Evolutionary conservation across 306 rosid genomes (phyloP).

Genomic region (Albizia julibrissin): DNA sequence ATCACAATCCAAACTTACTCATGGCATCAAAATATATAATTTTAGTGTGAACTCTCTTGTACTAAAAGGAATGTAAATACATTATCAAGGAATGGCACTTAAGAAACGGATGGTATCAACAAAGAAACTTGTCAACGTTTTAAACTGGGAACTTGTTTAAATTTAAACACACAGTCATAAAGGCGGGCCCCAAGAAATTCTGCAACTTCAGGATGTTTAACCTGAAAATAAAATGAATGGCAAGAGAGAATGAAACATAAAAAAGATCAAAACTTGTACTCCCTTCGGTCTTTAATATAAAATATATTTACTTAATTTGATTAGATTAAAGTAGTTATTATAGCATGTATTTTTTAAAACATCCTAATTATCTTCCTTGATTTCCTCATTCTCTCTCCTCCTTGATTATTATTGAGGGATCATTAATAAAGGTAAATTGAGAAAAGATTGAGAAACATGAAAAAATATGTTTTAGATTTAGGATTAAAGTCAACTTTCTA

Average conservation of each 20-base stretch:
- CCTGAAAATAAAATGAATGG: conserved; percentile 46
- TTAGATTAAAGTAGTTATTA: too few species aligned
- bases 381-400: too few species aligned
- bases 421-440: too few species aligned
- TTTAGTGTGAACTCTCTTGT: not conserved
- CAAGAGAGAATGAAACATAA: not conserved
- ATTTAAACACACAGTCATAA: conserved; percentile 91
- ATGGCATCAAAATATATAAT: not conserved
- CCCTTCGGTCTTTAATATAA: too few species aligned
- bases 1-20: not conserved
- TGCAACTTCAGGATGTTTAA: conserved; percentile 90
- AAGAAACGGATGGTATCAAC: not conserved
- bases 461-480: too few species aligned
- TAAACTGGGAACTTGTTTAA: conserved; percentile 67
- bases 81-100: not conserved
- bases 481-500: accelerated
- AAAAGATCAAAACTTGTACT: not conserved
- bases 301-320: too few species aligned
- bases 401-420: too few species aligned
- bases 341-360: too few species aligned
- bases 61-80: not conserved
- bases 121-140: conserved; percentile 16
- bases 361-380: too few species aligned
- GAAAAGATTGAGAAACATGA: too few species aligned
- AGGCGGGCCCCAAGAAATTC: conserved; percentile 92